phyloP scores from a whole-genome alignment of 495 filamentous ascomycete species.

The Annulohypoxylon maeteangense region DNA sequence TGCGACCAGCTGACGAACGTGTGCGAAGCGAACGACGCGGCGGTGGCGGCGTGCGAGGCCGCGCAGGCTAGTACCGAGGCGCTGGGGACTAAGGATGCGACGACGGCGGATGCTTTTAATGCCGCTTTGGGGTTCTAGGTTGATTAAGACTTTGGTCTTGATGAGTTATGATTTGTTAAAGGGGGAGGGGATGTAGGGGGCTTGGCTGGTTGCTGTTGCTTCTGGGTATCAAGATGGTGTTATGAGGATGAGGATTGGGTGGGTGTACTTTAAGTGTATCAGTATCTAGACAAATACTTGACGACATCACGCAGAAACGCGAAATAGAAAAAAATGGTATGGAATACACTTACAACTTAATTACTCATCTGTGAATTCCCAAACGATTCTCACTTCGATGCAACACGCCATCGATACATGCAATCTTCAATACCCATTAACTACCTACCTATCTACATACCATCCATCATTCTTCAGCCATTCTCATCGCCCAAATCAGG shows the following conservation, averaged over 20 bases:
- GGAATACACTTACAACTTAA: background rate
- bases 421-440: background rate
- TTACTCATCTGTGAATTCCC: background rate
- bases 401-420: background rate
- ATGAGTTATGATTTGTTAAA: background rate
- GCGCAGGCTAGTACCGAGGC: slow-evolving; percentile 11
- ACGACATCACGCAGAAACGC: background rate
- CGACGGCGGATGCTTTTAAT: background rate
- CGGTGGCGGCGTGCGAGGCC: slow-evolving; percentile 1
- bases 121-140: background rate
- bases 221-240: background rate
- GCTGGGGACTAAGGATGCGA: background rate
- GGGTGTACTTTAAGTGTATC: background rate
- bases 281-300: background rate
- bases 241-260: background rate
- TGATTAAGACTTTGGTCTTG: too few species aligned
- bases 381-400: background rate
- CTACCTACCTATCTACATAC: background rate
- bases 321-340: background rate
- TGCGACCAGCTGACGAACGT: slow-evolving; percentile 14
- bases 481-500: background rate
- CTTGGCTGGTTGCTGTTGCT: background rate
- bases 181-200: background rate
- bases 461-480: background rate
- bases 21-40: slow-evolving; percentile 12